phyloP scores from a whole-genome alignment of 331 rosid genomes.

The Saraca asoca region DNA sequence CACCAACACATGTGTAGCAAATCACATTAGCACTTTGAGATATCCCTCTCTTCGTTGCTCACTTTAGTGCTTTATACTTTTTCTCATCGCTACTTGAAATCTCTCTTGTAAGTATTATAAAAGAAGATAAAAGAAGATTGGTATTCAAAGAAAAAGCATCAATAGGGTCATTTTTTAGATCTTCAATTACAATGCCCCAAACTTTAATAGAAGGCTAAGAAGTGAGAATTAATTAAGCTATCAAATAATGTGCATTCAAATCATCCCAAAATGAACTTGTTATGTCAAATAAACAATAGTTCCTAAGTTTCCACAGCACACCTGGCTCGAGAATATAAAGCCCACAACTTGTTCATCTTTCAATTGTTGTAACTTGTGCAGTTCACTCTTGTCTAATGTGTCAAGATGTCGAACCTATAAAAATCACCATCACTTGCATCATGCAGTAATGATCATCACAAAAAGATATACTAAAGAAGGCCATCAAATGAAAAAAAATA shows the following conservation, averaged over 20 bases:
- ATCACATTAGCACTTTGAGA: slow-evolving; percentile 99
- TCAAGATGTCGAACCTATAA: slow-evolving; percentile 92
- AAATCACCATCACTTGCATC: too few relatives aligned
- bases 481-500: not conserved
- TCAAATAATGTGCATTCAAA: slow-evolving; percentile 7
- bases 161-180: not conserved
- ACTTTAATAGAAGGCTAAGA: not conserved
- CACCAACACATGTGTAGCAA: slow-evolving; percentile 99
- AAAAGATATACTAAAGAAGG: not conserved
- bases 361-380: slow-evolving; percentile 86
- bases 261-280: not conserved
- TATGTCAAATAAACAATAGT: not conserved
- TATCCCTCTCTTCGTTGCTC: slow-evolving; percentile 99
- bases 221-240: not conserved
- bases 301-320: not conserved
- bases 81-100: slow-evolving; percentile 98
- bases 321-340: too few relatives aligned
- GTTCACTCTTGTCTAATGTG: slow-evolving; percentile 98
- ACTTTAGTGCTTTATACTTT: slow-evolving; percentile 92
- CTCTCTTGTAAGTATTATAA: slow-evolving; percentile 56
- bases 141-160: not conserved
- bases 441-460: not conserved
- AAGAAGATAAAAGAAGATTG: not conserved
- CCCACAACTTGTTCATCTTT: slow-evolving; percentile 95
- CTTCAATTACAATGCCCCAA: too few relatives aligned